Base-by-base conservation (phyloP, 139 green algal species). In the Raphidocelis subcapitata region DNA sequence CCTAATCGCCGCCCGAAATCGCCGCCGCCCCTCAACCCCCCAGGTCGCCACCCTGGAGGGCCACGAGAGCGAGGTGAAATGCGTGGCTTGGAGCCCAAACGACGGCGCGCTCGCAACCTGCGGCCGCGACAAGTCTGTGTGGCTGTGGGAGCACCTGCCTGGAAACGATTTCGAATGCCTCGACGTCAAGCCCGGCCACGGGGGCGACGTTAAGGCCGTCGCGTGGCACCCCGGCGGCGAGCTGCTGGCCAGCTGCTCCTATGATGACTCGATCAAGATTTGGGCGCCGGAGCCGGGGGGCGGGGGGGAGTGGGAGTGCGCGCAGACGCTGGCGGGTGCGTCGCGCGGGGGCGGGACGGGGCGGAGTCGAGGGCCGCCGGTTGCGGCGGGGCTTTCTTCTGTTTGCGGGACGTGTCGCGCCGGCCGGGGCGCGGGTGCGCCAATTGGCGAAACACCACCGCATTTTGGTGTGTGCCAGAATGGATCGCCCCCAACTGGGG, bases 61-160 rank as follows among this genome's bases (percentile, higher is more conserved):
- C 3, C 95, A 98, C 60, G 95, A 98, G 71, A 96, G 88, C 62
- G 93, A 98, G 77, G 92, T 99, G n/a, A 99, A 99, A 74, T 84
- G 77, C 29, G 92, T 94, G 3, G 90, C 90, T 1, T 99, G 93
- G 92, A 91, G 81, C 59, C 89, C 92, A 1, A 83, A 78, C 66
- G 93, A 90, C 65, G 81, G 51, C 18, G 54, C 94, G 57, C 68
- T 99, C 1, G 94, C 95, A 20, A 98, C 95, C 2, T 99, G 95
- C 78, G 89, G 93, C 29, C 75, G 95, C 0, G 95, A 99, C 80
- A 95, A 94, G 79, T 95, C 81, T 24, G 92, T 98, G 28, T 99
- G 95, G 95, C 83, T 99, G 29, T 99, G 95, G 95, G 95, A 98
- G 82, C 78, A 81, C 3, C 62, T 88, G 28, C 84, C 88, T 0